These are phyloP conservation scores for Yamadazyma kitorensis DNA, from an alignment of 805 yeast genomes.

Conservation along the genomic window DNA sequence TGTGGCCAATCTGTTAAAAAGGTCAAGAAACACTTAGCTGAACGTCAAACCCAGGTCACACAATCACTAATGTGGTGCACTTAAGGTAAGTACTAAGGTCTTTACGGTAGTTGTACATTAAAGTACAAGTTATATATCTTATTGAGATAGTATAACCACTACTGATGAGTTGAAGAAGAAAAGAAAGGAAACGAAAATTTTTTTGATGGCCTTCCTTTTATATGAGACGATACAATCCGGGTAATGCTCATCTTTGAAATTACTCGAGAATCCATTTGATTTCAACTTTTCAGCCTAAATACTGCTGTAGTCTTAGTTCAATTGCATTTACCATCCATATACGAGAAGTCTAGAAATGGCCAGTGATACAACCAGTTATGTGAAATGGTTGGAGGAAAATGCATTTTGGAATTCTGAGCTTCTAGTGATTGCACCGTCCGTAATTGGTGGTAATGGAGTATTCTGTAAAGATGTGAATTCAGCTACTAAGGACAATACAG, in stretches of 20 bases:
- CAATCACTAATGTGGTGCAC: conserved; percentile 44
- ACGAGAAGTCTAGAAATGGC: no score
- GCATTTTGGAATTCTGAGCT: conserved; percentile 49
- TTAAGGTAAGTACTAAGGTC: conserved; percentile 33
- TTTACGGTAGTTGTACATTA: conserved; percentile 39
- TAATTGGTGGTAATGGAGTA: conserved; percentile 69
- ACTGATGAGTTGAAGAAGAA: conserved; percentile 54
- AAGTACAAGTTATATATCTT: conserved; percentile 52
- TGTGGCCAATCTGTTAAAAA: conserved; percentile 72
- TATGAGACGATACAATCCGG: conserved; percentile 5
- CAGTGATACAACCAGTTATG: conserved; percentile 1
- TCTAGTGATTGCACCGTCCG: conserved; percentile 9
- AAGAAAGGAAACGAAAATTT: no score
- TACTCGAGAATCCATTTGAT: no score
- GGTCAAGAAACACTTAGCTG: conserved; percentile 73
- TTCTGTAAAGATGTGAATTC: conserved; percentile 42
- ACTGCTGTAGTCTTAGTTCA: no score
- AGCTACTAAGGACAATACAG: conserved; percentile 15
- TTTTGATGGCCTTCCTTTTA: conserved; percentile 13
- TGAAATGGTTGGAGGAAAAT: conserved; percentile 56
- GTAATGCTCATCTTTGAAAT: conserved; percentile 9
- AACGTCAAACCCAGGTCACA: conserved; percentile 38
- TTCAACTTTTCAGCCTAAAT: no score
- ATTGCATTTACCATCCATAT: no score
- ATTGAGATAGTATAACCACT: conserved; percentile 77